Evolutionary conservation across 108 stramenopile species (phyloP).

Genomic region (Pelagomonas calceolata): DNA sequence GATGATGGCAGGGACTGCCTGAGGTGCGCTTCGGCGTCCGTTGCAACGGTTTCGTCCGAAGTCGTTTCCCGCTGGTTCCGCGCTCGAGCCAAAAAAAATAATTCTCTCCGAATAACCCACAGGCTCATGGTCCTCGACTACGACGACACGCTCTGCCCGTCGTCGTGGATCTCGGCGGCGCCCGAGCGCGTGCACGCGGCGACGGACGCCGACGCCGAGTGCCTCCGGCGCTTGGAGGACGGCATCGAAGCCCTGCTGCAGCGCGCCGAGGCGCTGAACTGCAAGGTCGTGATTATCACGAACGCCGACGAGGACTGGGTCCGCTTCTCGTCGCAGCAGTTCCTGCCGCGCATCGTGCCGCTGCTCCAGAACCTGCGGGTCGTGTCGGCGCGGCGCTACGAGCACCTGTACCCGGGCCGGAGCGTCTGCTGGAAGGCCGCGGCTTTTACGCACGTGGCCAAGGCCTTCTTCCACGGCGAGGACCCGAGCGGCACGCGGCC

Average conservation of each 20-base stretch:
- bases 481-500: too few species aligned
- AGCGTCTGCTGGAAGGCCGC: background rate
- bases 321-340: background rate
- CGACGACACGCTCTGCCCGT: background rate
- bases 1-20: too few species aligned
- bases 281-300: background rate
- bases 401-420: background rate
- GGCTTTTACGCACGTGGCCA: background rate
- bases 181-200: background rate
- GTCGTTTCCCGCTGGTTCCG: too few species aligned
- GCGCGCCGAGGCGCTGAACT: background rate
- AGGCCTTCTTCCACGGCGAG: background rate
- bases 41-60: too few species aligned
- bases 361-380: background rate
- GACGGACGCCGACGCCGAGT: too few species aligned
- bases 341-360: background rate
- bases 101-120: too few species aligned
- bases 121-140: background rate
- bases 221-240: too few species aligned
- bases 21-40: too few species aligned
- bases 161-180: background rate
- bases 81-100: too few species aligned
- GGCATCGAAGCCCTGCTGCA: too few species aligned
- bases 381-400: background rate
- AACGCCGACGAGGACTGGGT: constrained; percentile 1